Conservation (phyloP, 768 basidiomycete genomes). For the Lyophyllum atratum region DNA sequence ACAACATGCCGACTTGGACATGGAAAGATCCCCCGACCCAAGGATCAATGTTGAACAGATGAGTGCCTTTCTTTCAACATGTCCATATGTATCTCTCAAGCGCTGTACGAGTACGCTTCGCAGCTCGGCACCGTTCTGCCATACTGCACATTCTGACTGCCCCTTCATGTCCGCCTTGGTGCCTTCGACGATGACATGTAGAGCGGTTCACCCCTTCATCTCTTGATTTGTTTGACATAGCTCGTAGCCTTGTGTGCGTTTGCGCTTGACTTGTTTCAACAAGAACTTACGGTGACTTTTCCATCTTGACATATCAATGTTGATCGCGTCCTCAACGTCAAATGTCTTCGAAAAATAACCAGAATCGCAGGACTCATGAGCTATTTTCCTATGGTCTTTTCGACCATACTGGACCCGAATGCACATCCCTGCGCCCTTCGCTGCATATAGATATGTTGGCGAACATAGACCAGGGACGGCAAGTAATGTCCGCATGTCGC, state of each 20-base stretch:
- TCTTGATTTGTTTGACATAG: not conserved
- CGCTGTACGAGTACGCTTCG: too few species aligned
- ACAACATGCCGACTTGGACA: not conserved
- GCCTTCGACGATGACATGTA: not conserved
- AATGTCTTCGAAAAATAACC: not conserved
- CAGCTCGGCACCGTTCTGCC: not conserved
- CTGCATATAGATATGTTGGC: not conserved
- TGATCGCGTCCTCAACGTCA: slow-evolving; percentile 4
- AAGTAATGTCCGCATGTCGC: not conserved
- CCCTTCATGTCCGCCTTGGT: not conserved
- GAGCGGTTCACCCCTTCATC: not conserved
- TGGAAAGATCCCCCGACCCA: not conserved
- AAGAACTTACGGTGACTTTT: not conserved
- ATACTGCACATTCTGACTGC: not conserved
- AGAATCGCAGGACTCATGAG: slow-evolving; percentile 4
- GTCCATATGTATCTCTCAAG: slow-evolving; percentile 5
- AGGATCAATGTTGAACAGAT: slow-evolving; percentile 2
- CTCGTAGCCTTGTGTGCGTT: not conserved
- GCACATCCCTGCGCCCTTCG: not conserved
- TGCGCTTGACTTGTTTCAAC: not conserved
- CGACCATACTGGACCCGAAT: not conserved
- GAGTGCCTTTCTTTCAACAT: slow-evolving; percentile 10
- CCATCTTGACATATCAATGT: slow-evolving; percentile 7
- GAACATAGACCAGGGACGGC: not conserved
- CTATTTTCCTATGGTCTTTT: not conserved